Base-by-base conservation (phyloP, 78 protist genomes). In the Andalucia godoyi region DNA sequence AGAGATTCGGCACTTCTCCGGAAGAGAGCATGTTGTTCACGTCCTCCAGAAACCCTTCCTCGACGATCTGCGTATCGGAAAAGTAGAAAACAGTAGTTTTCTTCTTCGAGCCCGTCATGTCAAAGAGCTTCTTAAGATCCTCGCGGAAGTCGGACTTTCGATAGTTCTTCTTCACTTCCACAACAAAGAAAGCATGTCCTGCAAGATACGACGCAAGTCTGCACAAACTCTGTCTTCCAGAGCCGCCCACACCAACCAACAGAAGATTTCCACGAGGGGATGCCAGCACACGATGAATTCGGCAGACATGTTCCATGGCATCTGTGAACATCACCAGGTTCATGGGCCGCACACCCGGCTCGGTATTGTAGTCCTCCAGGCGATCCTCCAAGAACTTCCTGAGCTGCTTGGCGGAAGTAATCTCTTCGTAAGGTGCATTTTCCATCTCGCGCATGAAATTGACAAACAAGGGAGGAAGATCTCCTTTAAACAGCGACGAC, bases 11-110 rank as follows among this genome's bases (percentile, higher is more conserved):
- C 38, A 82, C 80, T 58, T 86, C 88, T 47, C 92, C 92, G 25
- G 53, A 9, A 41, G 70, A 53, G 45, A 85, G 74, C 51, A 85
- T 85, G 68, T 66, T 70, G 77, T 85, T 85, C 45, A 91, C 52
- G 77, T 91, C 96, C 61, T 91, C 96, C 21, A 91, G 65, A 65
- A 87, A 74, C 23, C 62, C 0, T 34, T 84, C 89, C 25, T 81
- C 66, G 21, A 78, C 60, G 42, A 91, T 73, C 73, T 91, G 92
- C 40, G 84, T 66, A 76, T 83, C 88, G 18, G 42, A 2, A 34
- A 87, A 58, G 33, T 78, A 37, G 65, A 87, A 87, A 23, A 66
- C 81, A 4, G 67, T 23, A 21, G 40, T 39, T 51, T 49, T 45
- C 33, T 73, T 46, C 21, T 72, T 18, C 7, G 84, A 80, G 15